These are phyloP conservation scores for Hordeum marinum DNA, from an alignment of 176 grass and related monocot genomes.

Conservation along the genomic window DNA sequence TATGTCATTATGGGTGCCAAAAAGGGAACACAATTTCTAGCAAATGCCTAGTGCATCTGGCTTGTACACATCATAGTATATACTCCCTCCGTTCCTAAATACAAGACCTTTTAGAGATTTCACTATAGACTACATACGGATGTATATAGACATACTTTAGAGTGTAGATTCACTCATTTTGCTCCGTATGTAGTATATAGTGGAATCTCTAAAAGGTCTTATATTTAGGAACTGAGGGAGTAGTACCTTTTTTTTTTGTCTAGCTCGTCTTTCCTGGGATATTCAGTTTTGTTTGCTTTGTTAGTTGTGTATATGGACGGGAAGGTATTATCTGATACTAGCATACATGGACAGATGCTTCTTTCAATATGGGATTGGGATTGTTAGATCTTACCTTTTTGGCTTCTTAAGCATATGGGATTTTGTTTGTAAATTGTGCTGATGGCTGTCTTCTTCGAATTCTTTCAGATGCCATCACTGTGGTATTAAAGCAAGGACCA, in stretches of 20 bases:
- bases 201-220: too few species aligned
- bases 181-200: too few species aligned
- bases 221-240: too few species aligned
- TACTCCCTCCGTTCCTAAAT: too few species aligned
- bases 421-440: neutral
- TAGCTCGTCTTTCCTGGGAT: neutral
- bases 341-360: neutral
- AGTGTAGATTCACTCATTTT: too few species aligned
- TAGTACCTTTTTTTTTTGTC: neutral
- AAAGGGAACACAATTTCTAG: neutral
- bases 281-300: neutral
- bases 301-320: neutral
- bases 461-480: constrained; percentile 84
- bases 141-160: too few species aligned
- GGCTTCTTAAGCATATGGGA: neutral
- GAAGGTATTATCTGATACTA: constrained; percentile 17
- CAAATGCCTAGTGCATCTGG: neutral
- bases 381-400: neutral
- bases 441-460: constrained; percentile 3
- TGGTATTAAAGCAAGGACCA: constrained; percentile 49
- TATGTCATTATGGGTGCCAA: constrained; percentile 1
- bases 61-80: neutral
- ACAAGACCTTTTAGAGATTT: too few species aligned
- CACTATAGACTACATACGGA: too few species aligned
- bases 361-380: neutral